These are phyloP conservation scores for Thraustotheca clavata DNA, from an alignment of 352 stramenopile genomes.

Conservation along the genomic window DNA sequence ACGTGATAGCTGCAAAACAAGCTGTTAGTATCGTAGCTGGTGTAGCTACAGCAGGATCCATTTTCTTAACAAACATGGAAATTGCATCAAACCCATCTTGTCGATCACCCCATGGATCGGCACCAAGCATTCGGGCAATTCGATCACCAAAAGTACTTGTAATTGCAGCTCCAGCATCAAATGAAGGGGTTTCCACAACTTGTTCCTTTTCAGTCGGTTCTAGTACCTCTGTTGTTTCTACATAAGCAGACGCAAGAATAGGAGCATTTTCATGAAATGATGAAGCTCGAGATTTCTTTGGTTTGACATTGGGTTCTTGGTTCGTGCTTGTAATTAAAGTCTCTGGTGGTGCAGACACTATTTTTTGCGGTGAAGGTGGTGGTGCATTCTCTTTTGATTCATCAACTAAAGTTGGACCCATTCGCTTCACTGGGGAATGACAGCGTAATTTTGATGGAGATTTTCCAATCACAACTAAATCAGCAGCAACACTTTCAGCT, in stretches of 20 bases:
- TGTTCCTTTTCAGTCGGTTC: conserved; percentile 7
- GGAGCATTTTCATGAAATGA: conserved; percentile 30
- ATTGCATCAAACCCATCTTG: conserved; percentile 75
- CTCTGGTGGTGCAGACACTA: neutral
- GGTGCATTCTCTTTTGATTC: neutral
- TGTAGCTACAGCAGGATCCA: conserved; percentile 27
- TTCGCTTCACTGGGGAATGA: conserved; percentile 3
- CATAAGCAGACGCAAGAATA: conserved; percentile 43
- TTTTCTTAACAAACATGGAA: conserved; percentile 53
- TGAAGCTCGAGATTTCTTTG: neutral
- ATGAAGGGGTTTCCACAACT: conserved; percentile 25
- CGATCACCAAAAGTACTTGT: conserved; percentile 60
- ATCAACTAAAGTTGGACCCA: neutral
- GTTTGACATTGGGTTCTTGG: neutral
- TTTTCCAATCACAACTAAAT: conserved; percentile 16
- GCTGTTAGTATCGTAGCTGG: conserved; percentile 44
- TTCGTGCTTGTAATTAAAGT: neutral
- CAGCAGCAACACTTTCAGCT: neutral
- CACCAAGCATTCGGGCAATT: conserved; percentile 48
- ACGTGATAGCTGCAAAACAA: conserved; percentile 51
- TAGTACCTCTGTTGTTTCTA: neutral
- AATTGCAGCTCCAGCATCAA: conserved; percentile 60
- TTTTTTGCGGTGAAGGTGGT: neutral
- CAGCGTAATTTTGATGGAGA: neutral
- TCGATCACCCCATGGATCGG: conserved; percentile 69